These are phyloP conservation scores for Gossypium gossypioides DNA, from an alignment of 441 rosid genomes.

Conservation along the genomic window DNA sequence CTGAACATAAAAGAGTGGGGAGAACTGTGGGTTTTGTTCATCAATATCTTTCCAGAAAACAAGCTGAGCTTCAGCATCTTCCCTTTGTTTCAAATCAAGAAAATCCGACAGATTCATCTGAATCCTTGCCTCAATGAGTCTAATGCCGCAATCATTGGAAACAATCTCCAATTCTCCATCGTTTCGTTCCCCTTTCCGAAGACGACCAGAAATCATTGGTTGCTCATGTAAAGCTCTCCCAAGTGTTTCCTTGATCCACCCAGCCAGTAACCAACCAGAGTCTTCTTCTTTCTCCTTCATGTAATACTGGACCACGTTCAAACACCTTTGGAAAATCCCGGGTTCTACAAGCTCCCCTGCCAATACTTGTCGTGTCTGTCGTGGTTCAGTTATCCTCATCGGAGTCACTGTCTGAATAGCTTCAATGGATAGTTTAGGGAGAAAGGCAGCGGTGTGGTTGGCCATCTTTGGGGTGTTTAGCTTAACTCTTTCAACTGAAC, in stretches of 20 bases:
- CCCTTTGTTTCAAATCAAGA: constrained; percentile 31
- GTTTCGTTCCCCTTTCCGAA: constrained; percentile 26
- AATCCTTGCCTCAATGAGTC: constrained; percentile 54
- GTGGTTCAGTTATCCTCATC: constrained; percentile 36
- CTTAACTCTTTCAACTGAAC: not conserved
- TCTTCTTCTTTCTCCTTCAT: constrained; percentile 27
- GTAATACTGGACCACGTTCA: constrained; percentile 45
- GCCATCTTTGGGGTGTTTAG: constrained; percentile 12
- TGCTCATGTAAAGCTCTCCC: constrained; percentile 41
- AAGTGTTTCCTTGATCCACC: constrained; percentile 69
- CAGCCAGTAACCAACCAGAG: constrained; percentile 51
- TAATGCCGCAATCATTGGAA: constrained; percentile 60
- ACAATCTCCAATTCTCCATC: constrained; percentile 48
- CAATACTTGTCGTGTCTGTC: constrained; percentile 28
- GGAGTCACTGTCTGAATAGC: constrained; percentile 45
- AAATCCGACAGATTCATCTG: constrained; percentile 36
- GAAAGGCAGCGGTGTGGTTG: not conserved
- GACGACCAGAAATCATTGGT: constrained; percentile 51
- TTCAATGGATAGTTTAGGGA: constrained; percentile 28
- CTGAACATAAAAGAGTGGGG: constrained; percentile 66
- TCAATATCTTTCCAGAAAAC: constrained; percentile 73
- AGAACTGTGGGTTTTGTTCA: constrained; percentile 48
- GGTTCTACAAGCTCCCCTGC: constrained; percentile 22
- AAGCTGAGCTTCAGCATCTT: constrained; percentile 38
- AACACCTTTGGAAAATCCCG: constrained; percentile 33